Base-by-base conservation (phyloP, 139 green algal species). In the Chlorella ohadii region DNA sequence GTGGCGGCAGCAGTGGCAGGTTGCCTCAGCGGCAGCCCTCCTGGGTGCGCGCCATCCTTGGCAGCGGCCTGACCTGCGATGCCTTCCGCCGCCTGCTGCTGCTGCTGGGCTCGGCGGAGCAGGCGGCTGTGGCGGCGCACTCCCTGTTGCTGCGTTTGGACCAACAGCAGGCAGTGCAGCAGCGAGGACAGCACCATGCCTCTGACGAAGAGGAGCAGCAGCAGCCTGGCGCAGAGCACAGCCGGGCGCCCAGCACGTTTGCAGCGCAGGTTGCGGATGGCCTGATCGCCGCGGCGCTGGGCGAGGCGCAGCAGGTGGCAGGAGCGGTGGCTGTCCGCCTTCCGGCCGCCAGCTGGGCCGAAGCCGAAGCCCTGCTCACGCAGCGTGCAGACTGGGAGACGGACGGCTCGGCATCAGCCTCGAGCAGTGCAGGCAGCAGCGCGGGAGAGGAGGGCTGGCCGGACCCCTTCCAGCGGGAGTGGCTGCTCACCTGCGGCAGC, bases 51-150 rank as follows among this genome's bases (percentile, higher is more conserved):
- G 39, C 63, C 17, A 20, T 85, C 5, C 79, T 39, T 31, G 25
- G 34, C 11, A 59, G 34, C 51, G 80, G 44, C 2, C 51, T 85
- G 66, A 55, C 55, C 34, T 23, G 51, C 36, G 36, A 31, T 13
- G 7, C 71, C 19, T 80, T 66, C 19, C 51, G 38, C 57, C 25
- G n/a, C 61, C 74, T 87, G 61, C 83, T 87, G 39, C 56, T 68
- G 64, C 66, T 87, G 83, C 65, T 91, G n/a, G 41, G 63, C n/a
- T 72, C 47, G 3, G 57, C 71, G 4, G 87, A 91, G 84, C 65
- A 70, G 4, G 9, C 66, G 3, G 78, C 86, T 33, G 87, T 86
- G 25, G 84, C 80, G 16, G 85, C 70, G 4, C 64, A 89, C 72
- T 85, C 87, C 31, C 81, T 91, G 55, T 31, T 85, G 70, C 80